Conservation (phyloP, 2,329 filamentous ascomycete genomes). For the Aureobasidium sp. region DNA sequence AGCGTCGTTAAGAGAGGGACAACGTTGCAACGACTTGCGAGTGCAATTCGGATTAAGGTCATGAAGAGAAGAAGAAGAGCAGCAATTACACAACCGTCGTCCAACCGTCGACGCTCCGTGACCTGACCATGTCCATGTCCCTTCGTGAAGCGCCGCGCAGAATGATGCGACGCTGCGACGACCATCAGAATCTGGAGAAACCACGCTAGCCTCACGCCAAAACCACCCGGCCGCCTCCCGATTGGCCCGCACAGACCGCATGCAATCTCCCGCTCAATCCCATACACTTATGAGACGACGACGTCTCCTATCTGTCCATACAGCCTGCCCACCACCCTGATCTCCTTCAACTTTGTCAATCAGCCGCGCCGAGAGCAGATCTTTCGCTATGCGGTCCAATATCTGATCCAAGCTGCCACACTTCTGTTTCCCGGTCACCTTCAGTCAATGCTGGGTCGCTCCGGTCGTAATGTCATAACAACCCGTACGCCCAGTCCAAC, state of each 20-base stretch:
- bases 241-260: not conserved
- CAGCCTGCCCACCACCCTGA: constrained; percentile 8
- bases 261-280: constrained; percentile 9
- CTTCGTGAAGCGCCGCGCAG: not conserved
- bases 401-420: constrained; percentile 3
- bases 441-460: not conserved
- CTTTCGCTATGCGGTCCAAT: not conserved
- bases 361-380: constrained; percentile 1
- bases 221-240: not conserved
- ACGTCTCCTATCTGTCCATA: not conserved
- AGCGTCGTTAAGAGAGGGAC: constrained; percentile 16
- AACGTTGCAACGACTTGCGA: constrained; percentile 12
- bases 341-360: constrained; percentile 4
- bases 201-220: not conserved
- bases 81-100: constrained; percentile 12
- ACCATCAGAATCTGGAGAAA: constrained; percentile 8
- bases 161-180: constrained; percentile 13
- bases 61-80: constrained; percentile 10
- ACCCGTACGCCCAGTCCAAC: constrained; percentile 6
- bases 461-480: constrained; percentile 10
- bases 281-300: constrained; percentile 5
- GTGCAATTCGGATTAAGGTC: not conserved
- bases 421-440: constrained; percentile 1
- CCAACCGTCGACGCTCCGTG: constrained; percentile 3
- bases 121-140: not conserved